Conservation (phyloP, 139 green algal species). For the Monoraphidium neglectum region DNA sequence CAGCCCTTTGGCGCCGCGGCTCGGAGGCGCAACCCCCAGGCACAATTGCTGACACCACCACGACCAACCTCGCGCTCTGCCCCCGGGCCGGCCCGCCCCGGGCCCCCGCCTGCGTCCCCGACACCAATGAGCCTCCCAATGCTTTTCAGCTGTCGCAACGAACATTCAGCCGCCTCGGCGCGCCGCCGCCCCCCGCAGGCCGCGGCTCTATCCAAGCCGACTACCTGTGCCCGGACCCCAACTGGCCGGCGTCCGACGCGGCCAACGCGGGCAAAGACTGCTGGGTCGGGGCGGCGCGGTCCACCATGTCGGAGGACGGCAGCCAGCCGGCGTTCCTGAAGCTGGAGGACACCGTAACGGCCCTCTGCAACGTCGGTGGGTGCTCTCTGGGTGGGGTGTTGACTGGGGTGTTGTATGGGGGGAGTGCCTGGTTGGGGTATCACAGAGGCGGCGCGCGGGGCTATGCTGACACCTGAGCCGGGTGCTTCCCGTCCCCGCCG, state of each 20-base stretch:
- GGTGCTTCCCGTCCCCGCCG: too few species aligned
- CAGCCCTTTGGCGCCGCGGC: too few species aligned
- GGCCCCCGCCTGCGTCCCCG: too few species aligned
- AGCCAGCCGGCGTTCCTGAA: not conserved
- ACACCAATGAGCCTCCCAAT: too few species aligned
- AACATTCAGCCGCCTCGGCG: not conserved
- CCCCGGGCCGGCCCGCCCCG: too few species aligned
- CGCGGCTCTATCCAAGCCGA: not conserved
- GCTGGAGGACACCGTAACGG: constrained; percentile 1
- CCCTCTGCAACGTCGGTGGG: constrained; percentile 14
- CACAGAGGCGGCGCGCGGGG: too few species aligned
- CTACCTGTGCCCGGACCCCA: constrained; percentile 9
- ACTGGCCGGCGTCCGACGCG: not conserved
- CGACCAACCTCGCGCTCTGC: too few species aligned
- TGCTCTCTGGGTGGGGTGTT: not conserved
- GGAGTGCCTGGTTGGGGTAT: not conserved
- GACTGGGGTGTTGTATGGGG: not conserved
- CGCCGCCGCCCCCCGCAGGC: too few species aligned
- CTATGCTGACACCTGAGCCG: not conserved
- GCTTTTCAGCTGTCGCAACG: too few species aligned
- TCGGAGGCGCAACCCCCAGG: too few species aligned
- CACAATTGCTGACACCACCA: too few species aligned
- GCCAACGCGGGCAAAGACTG: not conserved
- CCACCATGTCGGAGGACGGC: constrained; percentile 10
- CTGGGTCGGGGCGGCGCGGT: constrained; percentile 3